Conservation (phyloP, 2,329 filamentous ascomycete species). For the Annulohypoxylon truncatum region DNA sequence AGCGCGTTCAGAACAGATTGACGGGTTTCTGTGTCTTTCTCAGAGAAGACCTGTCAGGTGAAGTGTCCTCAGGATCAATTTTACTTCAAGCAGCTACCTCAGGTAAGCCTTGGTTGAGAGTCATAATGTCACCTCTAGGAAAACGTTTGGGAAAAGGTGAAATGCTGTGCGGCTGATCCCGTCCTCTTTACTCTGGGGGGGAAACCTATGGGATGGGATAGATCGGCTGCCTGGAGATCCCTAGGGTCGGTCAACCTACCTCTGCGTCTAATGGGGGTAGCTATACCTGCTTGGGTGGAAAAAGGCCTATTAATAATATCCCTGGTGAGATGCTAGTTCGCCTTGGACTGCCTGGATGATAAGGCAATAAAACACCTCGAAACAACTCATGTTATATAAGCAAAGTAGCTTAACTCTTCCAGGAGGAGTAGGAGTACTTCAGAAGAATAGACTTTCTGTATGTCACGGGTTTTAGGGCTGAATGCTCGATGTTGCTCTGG, state of each 20-base stretch:
- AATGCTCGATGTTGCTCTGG: slow-evolving; percentile 24
- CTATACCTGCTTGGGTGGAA: slow-evolving; percentile 33
- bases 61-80: slow-evolving; percentile 47
- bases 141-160: slow-evolving; percentile 33
- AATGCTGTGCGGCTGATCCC: slow-evolving; percentile 51
- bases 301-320: slow-evolving; percentile 28
- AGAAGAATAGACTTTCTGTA: slow-evolving; percentile 18
- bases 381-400: slow-evolving; percentile 14
- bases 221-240: slow-evolving; percentile 47
- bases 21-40: slow-evolving; percentile 22
- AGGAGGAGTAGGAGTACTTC: slow-evolving; percentile 16
- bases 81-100: slow-evolving; percentile 31
- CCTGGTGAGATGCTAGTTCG: slow-evolving; percentile 18
- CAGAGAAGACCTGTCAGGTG: slow-evolving; percentile 47
- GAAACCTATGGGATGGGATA: slow-evolving; percentile 15
- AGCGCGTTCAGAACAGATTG: slow-evolving; percentile 26
- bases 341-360: slow-evolving; percentile 11
- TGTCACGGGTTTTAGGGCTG: slow-evolving; percentile 38
- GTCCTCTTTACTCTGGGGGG: slow-evolving; percentile 31
- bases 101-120: slow-evolving; percentile 40
- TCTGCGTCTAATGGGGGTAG: slow-evolving; percentile 11
- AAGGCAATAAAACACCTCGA: slow-evolving; percentile 10
- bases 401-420: slow-evolving; percentile 13
- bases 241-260: slow-evolving; percentile 40
- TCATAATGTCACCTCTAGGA: slow-evolving; percentile 49